Base-by-base conservation (phyloP, 768 basidiomycete genomes). In the Rhizopogon vulgaris region DNA sequence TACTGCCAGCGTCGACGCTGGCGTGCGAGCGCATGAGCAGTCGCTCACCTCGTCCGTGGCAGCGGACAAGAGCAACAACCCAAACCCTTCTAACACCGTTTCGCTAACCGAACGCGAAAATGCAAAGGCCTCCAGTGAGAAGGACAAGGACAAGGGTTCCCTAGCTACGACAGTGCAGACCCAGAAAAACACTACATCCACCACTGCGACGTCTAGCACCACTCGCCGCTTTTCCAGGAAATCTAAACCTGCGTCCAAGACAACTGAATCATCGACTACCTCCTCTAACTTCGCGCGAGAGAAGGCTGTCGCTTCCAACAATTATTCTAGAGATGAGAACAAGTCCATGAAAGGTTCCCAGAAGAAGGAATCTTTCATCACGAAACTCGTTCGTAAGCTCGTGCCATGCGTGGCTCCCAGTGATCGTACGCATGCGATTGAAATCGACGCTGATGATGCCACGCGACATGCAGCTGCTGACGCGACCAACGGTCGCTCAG, bases 361-460 rank as follows among this genome's bases (percentile, higher is more conserved):
- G 52, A 58, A 69, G 57, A 77, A 77, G 70, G 71, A 75, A 48
- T 80, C 83, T 22, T 76, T 87, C 58, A 66, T 85, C 53, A 76
- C 79, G 48, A 80, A 75, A 63, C 69, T 88, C 52, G 63, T 87
- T 48, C 78, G 73, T 56, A 74, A 78, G 54, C 74, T 88, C 49
- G 74, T 87, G 46, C 87, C 86, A 32, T 89, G 87, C 54, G 69
- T 85, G 42, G 73, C 77, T n/a, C 73, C 80, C 18, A 78, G 75
- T 17, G 62, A 70, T 38, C 69, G 69, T 53, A 59, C 75, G n/a
- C 78, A 80, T 52, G 61, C 65, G 42, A 55, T 76, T 46, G 77
- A 82, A 38, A 60, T 73, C 51, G 74, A 74, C 57, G 45, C 65
- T 32, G 58, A 60, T 25, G 63, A 61, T 27, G 34, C 24, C 0